Evolutionary conservation across 371 early-diverging fungal species (phyloP).

Genomic region (Lichtheimia corymbifera): DNA sequence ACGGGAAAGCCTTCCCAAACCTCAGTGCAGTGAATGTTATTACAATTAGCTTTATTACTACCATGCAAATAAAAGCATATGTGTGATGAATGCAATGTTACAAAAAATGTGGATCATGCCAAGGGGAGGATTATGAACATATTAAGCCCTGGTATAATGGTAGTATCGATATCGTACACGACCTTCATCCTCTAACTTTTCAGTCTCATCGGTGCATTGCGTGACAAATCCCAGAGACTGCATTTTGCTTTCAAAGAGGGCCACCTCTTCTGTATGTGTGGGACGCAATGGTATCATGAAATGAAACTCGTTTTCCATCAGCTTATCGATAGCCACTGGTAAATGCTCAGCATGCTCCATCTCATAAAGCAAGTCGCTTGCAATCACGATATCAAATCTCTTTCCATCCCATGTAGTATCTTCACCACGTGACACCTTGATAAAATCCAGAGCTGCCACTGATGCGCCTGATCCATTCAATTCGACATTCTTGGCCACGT

Average conservation of each 20-base stretch:
- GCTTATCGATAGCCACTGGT: conserved; percentile 37
- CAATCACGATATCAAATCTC: conserved; percentile 42
- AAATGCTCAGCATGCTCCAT: conserved; percentile 50
- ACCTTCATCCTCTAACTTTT: conserved; percentile 46
- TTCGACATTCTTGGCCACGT: conserved; percentile 42
- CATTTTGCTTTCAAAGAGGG: conserved; percentile 41
- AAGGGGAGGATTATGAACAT: no score
- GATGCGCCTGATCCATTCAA: conserved; percentile 30
- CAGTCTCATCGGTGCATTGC: conserved; percentile 18
- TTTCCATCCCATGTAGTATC: conserved; percentile 24
- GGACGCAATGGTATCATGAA: conserved; percentile 49
- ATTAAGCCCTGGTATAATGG: conserved; percentile 12
- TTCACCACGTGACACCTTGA: conserved; percentile 27
- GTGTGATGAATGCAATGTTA: no score
- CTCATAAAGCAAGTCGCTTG: conserved; percentile 49
- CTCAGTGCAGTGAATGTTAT: no score
- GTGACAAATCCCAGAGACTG: conserved; percentile 20
- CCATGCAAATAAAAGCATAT: no score
- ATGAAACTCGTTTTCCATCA: conserved; percentile 41
- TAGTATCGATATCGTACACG: conserved; percentile 42
- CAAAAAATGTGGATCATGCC: no score
- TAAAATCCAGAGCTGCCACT: conserved; percentile 42
- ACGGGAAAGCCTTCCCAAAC: no score
- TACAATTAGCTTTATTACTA: no score
- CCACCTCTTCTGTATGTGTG: conserved; percentile 41